These are phyloP conservation scores for Aspergillus unguis DNA, from an alignment of 2,329 filamentous ascomycete species.

Conservation along the genomic window DNA sequence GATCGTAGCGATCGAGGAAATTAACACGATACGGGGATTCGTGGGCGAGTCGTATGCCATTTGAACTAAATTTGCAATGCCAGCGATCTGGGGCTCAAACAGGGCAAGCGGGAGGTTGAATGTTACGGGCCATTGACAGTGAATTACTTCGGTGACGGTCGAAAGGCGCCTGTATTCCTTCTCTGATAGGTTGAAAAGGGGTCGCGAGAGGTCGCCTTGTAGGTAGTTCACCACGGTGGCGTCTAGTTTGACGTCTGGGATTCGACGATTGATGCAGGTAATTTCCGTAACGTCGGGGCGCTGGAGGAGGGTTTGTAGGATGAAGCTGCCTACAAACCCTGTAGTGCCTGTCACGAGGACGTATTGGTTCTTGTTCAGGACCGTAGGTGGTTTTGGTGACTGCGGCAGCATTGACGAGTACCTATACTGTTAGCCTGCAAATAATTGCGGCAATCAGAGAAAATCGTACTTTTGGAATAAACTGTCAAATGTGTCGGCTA, in stretches of 20 bases:
- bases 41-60: not conserved
- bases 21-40: constrained; percentile 5
- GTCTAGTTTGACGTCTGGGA: not conserved
- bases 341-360: constrained; percentile 14
- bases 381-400: not conserved
- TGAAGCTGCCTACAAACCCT: constrained; percentile 9
- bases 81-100: constrained; percentile 10
- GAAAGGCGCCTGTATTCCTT: not conserved
- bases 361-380: not conserved
- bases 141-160: constrained; percentile 7
- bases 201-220: constrained; percentile 4
- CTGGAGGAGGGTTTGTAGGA: constrained; percentile 1
- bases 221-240: not conserved
- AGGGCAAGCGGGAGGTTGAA: constrained; percentile 8
- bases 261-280: constrained; percentile 8
- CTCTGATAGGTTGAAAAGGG: not conserved
- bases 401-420: not conserved
- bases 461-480: constrained; percentile 1
- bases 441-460: too few species aligned
- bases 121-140: constrained; percentile 14
- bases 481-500: not conserved
- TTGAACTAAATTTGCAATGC: constrained; percentile 1
- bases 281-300: not conserved
- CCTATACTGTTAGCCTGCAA: not conserved
- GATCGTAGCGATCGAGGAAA: constrained; percentile 11